Base-by-base conservation (phyloP, 2,329 filamentous ascomycete genomes). In the Fonsecaea erecta region DNA sequence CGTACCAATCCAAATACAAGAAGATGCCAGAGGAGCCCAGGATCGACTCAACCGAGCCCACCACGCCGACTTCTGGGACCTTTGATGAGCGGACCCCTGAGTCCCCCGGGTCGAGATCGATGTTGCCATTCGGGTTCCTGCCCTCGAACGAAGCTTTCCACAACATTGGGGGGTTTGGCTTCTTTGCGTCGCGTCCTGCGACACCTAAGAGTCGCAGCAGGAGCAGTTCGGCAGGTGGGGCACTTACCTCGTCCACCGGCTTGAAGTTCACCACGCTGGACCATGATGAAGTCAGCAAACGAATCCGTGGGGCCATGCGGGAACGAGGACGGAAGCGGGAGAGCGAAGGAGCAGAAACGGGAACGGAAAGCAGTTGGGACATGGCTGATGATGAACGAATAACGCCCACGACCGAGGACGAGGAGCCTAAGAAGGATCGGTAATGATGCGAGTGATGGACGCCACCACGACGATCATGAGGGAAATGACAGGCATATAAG, bases 91-190 rank as follows among this genome's bases (percentile, higher is more conserved):
- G 73, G 34, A 72, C 71, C 14, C 62, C 43, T 62, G 71, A 52
- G 59, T 67, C 54, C 64, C 75, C 68, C 74, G 75, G 62, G 40
- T 61, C 58, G 53, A 74, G 74, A 52, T 34, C n/a, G 34, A 64
- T 76, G 80, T 54, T 53, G 11, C 52, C 52, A 32, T 70, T 78
- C 77, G 52, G 80, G 80, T 60, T 70, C 14, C 70, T 88, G 0
- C 93, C 94, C 8, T 88, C 91, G 66, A 97, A 97, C 80, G 95
- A 98, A 78, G 95, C 91, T 0, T 97, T 97, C 80, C 89, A 89
- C 77, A 94, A 98, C 76, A 90, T 98, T 69, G 90, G 91, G 12
- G 88, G 86, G 55, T 90, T 97, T 70, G 91, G 90, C 67, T 89
- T 99, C 79, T 99, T 98, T 80, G 92, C 93, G 2, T 95, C 92